Percentiles rank a stretch among this genome's conserved stretches.
Conservation (phyloP, 768 basidiomycete species). For the Dentipellis fragilis region DNA sequence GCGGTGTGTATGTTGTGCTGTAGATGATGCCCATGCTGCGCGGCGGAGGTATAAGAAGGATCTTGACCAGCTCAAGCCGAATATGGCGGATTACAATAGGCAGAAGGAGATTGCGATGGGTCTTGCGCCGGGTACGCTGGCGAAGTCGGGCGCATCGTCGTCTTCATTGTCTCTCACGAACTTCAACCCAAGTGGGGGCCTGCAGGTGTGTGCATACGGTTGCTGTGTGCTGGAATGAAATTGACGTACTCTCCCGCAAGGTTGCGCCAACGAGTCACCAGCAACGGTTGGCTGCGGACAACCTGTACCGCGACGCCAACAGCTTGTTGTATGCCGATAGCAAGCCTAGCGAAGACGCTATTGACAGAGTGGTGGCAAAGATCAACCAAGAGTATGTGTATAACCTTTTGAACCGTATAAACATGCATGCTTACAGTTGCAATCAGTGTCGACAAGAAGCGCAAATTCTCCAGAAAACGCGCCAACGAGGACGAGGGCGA, state of each 20-base stretch:
- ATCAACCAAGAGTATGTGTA: conserved; percentile 83
- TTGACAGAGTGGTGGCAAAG: conserved; percentile 85
- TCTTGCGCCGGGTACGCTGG: conserved; percentile 57
- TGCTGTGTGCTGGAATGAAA: background rate
- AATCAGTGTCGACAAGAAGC: conserved; percentile 76
- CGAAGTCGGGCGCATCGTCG: conserved; percentile 26
- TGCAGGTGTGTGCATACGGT: conserved; percentile 27
- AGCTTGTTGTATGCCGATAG: conserved; percentile 89
- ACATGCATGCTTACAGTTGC: background rate
- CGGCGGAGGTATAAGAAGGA: conserved; percentile 89
- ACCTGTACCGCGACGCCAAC: conserved; percentile 89
- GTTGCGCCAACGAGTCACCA: conserved; percentile 44
- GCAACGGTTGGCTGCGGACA: conserved; percentile 65
- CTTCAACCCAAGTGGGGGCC: conserved; percentile 43
- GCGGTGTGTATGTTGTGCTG: background rate
- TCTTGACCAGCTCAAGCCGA: conserved; percentile 78
- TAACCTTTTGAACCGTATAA: background rate
- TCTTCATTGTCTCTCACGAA: conserved; percentile 29
- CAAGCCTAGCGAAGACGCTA: conserved; percentile 92
- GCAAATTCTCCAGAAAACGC: conserved; percentile 84
- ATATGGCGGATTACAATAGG: conserved; percentile 76
- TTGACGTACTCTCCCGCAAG: background rate
- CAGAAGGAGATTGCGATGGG: conserved; percentile 85
- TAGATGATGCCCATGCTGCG: conserved; percentile 88
- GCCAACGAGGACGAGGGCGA: conserved; percentile 90